A percentile compares a stretch with the other conserved stretches of the same genome.
These are phyloP conservation scores for Hyphodiscus hymeniophilus DNA, from an alignment of 495 filamentous ascomycete genomes.

Conservation along the genomic window DNA sequence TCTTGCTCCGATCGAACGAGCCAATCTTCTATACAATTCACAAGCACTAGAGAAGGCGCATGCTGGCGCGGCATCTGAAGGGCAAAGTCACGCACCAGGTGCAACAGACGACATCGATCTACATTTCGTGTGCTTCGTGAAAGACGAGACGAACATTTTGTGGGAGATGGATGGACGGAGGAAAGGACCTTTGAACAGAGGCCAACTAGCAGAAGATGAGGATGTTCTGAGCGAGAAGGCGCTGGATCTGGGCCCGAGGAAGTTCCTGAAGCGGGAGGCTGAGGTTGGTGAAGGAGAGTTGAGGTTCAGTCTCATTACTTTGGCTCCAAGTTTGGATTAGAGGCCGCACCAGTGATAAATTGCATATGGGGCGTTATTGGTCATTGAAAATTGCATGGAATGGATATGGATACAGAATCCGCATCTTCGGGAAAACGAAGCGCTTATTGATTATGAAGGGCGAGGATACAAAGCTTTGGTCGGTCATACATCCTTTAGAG, in stretches of 20 bases:
- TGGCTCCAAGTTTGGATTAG: conserved; percentile 58
- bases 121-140: conserved; percentile 85
- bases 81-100: conserved; percentile 63
- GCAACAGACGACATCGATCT: conserved; percentile 61
- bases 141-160: conserved; percentile 53
- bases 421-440: no score
- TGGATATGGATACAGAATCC: not conserved
- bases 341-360: not conserved
- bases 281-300: conserved; percentile 48
- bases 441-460: no score
- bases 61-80: conserved; percentile 56
- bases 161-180: conserved; percentile 82
- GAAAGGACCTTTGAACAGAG: conserved; percentile 70
- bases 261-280: conserved; percentile 56
- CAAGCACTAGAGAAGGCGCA: conserved; percentile 65
- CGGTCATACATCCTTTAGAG: no score
- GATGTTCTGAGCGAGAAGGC: conserved; percentile 66
- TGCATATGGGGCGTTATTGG: not conserved
- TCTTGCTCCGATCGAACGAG: conserved; percentile 47
- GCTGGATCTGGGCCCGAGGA: conserved; percentile 53
- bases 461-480: no score
- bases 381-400: not conserved
- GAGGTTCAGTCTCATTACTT: conserved; percentile 64
- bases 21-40: conserved; percentile 65
- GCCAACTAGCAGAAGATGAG: conserved; percentile 50